Evolutionary conservation across 2,329 filamentous ascomycete species (phyloP).

Genomic region (Fusarium torreyae): DNA sequence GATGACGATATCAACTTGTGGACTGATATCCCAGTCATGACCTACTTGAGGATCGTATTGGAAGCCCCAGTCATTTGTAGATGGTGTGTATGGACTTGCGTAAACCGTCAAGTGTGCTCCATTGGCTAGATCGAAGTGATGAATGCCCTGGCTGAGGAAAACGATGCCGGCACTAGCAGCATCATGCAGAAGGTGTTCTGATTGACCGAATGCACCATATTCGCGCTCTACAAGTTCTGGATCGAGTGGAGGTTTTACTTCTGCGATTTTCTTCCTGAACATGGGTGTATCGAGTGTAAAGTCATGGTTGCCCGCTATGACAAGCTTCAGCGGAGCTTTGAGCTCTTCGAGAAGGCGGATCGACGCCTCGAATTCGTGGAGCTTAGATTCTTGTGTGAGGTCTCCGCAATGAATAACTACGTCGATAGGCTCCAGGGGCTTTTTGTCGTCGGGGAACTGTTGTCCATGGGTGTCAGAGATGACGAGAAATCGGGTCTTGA

Average conservation of each 20-base stretch:
- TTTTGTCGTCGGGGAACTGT: background rate
- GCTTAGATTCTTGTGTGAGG: conserved; percentile 61
- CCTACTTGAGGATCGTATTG: conserved; percentile 54
- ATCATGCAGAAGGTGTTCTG: conserved; percentile 48
- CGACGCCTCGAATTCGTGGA: conserved; percentile 57
- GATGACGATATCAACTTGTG: conserved; percentile 50
- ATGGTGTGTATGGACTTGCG: conserved; percentile 62
- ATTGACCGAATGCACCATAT: conserved; percentile 58
- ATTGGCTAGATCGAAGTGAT: conserved; percentile 59
- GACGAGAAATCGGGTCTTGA: conserved; percentile 27
- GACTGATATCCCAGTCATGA: conserved; percentile 45
- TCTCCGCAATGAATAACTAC: conserved; percentile 66
- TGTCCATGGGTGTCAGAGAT: conserved; percentile 28
- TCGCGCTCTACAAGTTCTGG: conserved; percentile 22
- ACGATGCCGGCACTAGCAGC: conserved; percentile 52
- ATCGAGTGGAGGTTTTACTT: background rate
- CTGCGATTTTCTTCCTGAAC: conserved; percentile 51
- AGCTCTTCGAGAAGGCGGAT: conserved; percentile 57
- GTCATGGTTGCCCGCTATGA: conserved; percentile 67
- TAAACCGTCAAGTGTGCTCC: conserved; percentile 60
- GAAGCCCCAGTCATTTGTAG: conserved; percentile 58
- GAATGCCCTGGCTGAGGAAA: conserved; percentile 60
- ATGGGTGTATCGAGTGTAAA: conserved; percentile 57
- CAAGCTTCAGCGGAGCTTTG: conserved; percentile 62
- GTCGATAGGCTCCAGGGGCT: conserved; percentile 47